These are phyloP conservation scores for Aureobasidium melanogenum DNA, from an alignment of 2,329 filamentous ascomycete genomes.

Conservation along the genomic window DNA sequence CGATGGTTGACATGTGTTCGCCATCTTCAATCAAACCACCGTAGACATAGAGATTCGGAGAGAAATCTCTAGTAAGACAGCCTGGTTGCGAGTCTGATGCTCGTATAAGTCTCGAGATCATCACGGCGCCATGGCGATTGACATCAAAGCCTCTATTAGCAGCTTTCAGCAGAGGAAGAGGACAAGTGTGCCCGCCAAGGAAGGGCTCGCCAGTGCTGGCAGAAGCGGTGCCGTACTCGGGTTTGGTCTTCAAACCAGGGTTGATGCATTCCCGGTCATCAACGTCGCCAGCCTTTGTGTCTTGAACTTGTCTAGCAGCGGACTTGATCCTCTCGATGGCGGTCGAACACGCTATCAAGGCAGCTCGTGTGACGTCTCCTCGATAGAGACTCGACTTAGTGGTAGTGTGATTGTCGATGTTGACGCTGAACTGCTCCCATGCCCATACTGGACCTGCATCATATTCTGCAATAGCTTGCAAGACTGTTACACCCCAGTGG, in stretches of 20 bases:
- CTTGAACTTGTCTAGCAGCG: slow-evolving; percentile 15
- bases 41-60: slow-evolving; percentile 32
- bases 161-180: slow-evolving; percentile 33
- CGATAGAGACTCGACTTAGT: slow-evolving; percentile 36
- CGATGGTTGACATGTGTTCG: slow-evolving; percentile 9
- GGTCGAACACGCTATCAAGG: slow-evolving; percentile 29
- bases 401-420: slow-evolving; percentile 32
- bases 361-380: slow-evolving; percentile 31
- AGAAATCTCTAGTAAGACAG: slow-evolving; percentile 30
- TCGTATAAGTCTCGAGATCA: slow-evolving; percentile 36
- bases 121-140: slow-evolving; percentile 26
- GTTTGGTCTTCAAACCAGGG: slow-evolving; percentile 21
- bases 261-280: slow-evolving; percentile 13
- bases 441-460: slow-evolving; percentile 39
- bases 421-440: slow-evolving; percentile 34
- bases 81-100: slow-evolving; percentile 36
- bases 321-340: slow-evolving; percentile 30
- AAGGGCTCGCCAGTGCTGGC: slow-evolving; percentile 29
- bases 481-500: slow-evolving; percentile 34
- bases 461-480: slow-evolving; percentile 33
- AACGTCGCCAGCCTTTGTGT: background rate
- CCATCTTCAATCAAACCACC: slow-evolving; percentile 33
- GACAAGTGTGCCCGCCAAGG: slow-evolving; percentile 29
- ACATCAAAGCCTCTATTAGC: slow-evolving; percentile 31
- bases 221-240: slow-evolving; percentile 23